Percentiles rank a stretch among this genome's conserved stretches.
phyloP scores from a whole-genome alignment of 208 protist genomes.

The Crithidia expoeki region DNA sequence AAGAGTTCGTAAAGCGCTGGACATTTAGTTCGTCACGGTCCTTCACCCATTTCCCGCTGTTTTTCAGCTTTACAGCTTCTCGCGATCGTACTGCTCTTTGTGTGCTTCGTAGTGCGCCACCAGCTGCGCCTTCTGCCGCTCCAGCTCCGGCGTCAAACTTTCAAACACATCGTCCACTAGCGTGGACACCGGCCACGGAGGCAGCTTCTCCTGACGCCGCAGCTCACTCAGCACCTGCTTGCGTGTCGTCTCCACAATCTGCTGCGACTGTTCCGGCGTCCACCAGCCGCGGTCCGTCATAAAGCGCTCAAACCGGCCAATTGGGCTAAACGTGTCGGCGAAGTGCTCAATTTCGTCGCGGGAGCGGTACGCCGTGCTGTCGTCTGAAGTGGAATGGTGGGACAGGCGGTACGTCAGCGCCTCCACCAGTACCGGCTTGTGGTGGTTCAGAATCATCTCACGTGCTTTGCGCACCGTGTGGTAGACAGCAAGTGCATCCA shows the following conservation, averaged over 20 bases:
- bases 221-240: conserved; percentile 64
- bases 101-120: conserved; percentile 61
- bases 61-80: conserved; percentile 39
- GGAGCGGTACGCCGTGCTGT: conserved; percentile 90
- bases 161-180: conserved; percentile 73
- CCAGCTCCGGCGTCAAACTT: conserved; percentile 50
- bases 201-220: conserved; percentile 71
- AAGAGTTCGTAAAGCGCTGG: neutral
- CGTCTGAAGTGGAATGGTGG: conserved; percentile 97
- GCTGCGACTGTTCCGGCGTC: conserved; percentile 50
- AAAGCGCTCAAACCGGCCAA: conserved; percentile 75
- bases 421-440: conserved; percentile 94
- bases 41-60: too few species aligned
- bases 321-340: conserved; percentile 52
- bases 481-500: conserved; percentile 96
- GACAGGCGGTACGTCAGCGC: conserved; percentile 96
- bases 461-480: conserved; percentile 89
- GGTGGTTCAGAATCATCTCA: conserved; percentile 77
- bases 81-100: conserved; percentile 53
- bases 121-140: conserved; percentile 51
- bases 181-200: conserved; percentile 55
- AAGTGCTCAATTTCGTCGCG: conserved; percentile 71
- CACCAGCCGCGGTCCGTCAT: conserved; percentile 63
- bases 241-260: conserved; percentile 45
- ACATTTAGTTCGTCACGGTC: too few species aligned